Evolutionary conservation across 2,329 filamentous ascomycete species (phyloP).

Genomic region (Myrmaecium sp.): DNA sequence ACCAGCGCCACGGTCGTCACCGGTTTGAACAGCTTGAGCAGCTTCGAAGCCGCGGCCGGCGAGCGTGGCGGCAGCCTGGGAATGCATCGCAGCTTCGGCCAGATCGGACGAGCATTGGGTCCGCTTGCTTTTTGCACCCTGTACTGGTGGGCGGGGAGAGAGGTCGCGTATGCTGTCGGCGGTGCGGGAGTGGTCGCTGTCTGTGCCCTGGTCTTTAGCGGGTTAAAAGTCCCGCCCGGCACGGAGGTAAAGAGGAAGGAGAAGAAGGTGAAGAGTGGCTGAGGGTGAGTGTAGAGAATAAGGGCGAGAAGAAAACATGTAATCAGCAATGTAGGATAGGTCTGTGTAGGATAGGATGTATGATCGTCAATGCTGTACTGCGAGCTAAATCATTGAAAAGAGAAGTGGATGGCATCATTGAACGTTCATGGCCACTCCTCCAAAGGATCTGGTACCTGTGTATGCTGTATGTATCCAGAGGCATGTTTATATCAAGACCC

Average conservation of each 20-base stretch:
- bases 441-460: too few relatives aligned
- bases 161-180: conserved; percentile 68
- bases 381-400: too few relatives aligned
- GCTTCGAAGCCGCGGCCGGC: conserved; percentile 64
- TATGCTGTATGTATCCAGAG: too few relatives aligned
- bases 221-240: conserved; percentile 46
- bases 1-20: conserved; percentile 93
- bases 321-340: too few relatives aligned
- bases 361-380: too few relatives aligned
- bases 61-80: conserved; percentile 81
- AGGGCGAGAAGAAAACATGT: too few relatives aligned
- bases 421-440: too few relatives aligned
- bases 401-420: too few relatives aligned
- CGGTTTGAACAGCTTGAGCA: conserved; percentile 77
- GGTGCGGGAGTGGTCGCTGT: conserved; percentile 67
- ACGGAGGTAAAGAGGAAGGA: conserved; percentile 11
- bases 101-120: conserved; percentile 73
- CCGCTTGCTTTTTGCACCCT: conserved; percentile 83
- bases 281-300: background rate
- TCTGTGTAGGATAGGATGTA: too few relatives aligned
- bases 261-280: conserved; percentile 1
- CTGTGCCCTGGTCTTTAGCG: conserved; percentile 50
- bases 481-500: too few relatives aligned
- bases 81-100: conserved; percentile 58
- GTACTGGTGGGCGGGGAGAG: conserved; percentile 95